phyloP scores from a whole-genome alignment of 768 basidiomycete genomes.

The Leccinum subgranulosum region DNA sequence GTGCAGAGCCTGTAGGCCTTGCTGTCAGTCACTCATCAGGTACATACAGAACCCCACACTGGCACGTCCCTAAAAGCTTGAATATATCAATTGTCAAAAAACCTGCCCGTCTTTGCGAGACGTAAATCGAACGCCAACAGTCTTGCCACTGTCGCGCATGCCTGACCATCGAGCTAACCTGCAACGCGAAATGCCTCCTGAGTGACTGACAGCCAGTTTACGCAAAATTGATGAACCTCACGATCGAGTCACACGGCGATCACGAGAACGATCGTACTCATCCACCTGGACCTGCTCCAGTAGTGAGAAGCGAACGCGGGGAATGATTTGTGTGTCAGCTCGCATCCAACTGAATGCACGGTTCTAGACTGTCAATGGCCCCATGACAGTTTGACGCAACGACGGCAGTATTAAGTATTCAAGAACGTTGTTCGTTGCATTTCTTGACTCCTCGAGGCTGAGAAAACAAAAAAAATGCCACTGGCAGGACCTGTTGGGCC shows the following conservation, averaged over 20 bases:
- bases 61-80: constrained; percentile 3
- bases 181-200: background rate
- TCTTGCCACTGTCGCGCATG: constrained; percentile 2
- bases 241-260: constrained; percentile 8
- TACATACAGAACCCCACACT: background rate
- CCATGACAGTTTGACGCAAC: background rate
- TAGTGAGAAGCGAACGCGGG: background rate
- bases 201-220: constrained; percentile 9
- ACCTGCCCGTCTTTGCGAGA: constrained; percentile 10
- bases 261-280: background rate
- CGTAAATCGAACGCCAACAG: constrained; percentile 19
- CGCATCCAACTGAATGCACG: background rate
- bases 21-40: constrained; percentile 6
- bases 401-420: background rate
- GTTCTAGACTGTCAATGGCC: background rate
- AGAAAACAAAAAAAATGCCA: background rate
- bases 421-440: background rate
- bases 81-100: constrained; percentile 7
- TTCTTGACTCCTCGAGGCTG: constrained; percentile 4
- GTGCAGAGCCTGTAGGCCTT: background rate
- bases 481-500: background rate
- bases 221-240: background rate
- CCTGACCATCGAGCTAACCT: background rate
- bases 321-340: background rate
- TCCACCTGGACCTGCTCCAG: background rate